phyloP scores from a whole-genome alignment of 139 green algal species.

The Chlorella sp. region DNA sequence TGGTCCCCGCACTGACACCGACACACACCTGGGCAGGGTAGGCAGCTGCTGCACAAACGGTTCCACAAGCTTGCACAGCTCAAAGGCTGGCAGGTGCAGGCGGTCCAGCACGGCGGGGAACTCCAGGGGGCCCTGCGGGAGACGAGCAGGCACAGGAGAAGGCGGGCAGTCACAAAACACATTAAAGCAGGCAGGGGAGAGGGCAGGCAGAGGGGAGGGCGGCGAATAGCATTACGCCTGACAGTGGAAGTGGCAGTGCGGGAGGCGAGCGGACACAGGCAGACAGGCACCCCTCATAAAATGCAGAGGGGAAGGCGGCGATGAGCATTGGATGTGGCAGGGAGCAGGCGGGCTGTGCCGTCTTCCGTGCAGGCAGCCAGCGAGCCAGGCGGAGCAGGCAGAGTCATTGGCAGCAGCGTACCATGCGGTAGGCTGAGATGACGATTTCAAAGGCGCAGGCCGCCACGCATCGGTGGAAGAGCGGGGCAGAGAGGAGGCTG shows the following conservation, averaged over 20 bases:
- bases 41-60: conserved; percentile 66
- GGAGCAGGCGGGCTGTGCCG: neutral
- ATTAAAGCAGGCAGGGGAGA: too few species aligned
- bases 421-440: conserved; percentile 48
- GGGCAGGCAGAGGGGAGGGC: too few species aligned
- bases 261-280: neutral
- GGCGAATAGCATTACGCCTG: too few species aligned
- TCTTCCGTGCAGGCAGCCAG: neutral
- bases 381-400: too few species aligned
- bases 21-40: conserved; percentile 49
- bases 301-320: neutral
- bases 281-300: too few species aligned
- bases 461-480: conserved; percentile 72
- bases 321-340: neutral
- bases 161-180: too few species aligned
- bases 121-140: conserved; percentile 37
- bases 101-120: conserved; percentile 64
- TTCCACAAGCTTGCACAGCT: conserved; percentile 79
- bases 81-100: conserved; percentile 75
- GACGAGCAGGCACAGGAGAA: neutral
- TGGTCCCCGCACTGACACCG: too few species aligned
- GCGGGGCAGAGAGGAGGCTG: conserved; percentile 45
- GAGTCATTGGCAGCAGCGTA: neutral
- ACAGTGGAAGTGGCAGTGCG: too few species aligned
- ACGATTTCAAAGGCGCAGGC: conserved; percentile 67